Percentiles rank a stretch among this genome's conserved stretches.
Conservation (phyloP, 2,329 filamentous ascomycete genomes). For the Cordyceps javanica region DNA sequence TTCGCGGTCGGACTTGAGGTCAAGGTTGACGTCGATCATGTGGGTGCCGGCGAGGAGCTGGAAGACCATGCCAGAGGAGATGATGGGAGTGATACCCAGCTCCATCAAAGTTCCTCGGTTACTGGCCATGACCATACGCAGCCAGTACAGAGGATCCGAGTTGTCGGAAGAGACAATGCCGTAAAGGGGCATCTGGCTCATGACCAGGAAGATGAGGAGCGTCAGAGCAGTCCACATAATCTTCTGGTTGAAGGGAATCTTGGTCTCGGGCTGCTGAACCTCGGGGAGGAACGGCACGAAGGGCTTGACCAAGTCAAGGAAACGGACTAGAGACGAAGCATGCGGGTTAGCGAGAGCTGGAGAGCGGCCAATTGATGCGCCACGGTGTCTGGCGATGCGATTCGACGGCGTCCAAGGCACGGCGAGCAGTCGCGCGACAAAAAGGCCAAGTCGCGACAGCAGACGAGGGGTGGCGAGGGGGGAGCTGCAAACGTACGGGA, state of each 20-base stretch:
- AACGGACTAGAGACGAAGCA: constrained; percentile 64
- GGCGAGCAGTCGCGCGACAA: constrained; percentile 8
- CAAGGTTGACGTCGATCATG: constrained; percentile 99
- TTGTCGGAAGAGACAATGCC: constrained; percentile 98
- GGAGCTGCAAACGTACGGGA: constrained; percentile 39
- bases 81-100: constrained; percentile 95
- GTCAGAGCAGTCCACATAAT: constrained; percentile 93
- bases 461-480: not conserved
- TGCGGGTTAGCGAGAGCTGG: constrained; percentile 22
- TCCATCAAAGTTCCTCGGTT: constrained; percentile 97
- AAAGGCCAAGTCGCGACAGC: not conserved
- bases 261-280: constrained; percentile 97
- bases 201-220: constrained; percentile 97
- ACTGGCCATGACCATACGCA: constrained; percentile 99
- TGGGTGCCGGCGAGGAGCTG: constrained; percentile 99
- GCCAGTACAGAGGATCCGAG: constrained; percentile 98
- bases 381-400: constrained; percentile 21
- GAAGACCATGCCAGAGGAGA: constrained; percentile 99
- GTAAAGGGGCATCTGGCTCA: constrained; percentile 99
- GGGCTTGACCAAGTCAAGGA: constrained; percentile 99
- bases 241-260: constrained; percentile 98
- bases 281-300: constrained; percentile 99
- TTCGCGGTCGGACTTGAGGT: constrained; percentile 99
- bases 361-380: constrained; percentile 14
- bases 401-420: constrained; percentile 17